Base-by-base conservation (phyloP, 2,329 filamentous ascomycete genomes). In the Fusarium pseudocircinatum region DNA sequence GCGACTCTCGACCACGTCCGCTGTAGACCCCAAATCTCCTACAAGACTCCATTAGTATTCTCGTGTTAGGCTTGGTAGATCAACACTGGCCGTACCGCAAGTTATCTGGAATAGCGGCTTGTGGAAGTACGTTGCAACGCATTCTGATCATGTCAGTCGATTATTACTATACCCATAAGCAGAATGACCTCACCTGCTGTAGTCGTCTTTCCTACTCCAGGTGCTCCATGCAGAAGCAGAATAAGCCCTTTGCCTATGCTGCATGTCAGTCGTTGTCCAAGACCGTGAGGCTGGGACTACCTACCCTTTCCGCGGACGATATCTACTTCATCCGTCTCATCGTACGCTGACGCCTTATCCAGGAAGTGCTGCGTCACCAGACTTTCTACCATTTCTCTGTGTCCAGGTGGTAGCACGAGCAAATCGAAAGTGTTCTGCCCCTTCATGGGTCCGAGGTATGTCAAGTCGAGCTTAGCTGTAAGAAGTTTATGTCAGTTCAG, bases 21-120 rank as follows among this genome's bases (percentile, higher is more conserved):
- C 67, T 2, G 46, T 69, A 1, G 44, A 49, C 0, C 61, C 61
- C 0, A 63, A 6, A 2, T 63, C 61, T 37, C 54, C 61, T 22
- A 15, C 0, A 14, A 3, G 4, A 0, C 2, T 2, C 3, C 11
- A 4, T n/a, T n/a, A n/a, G n/a, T n/a, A n/a, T n/a, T n/a, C n/a
- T n/a, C n/a, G n/a, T n/a, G n/a, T n/a, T n/a, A n/a, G n/a, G n/a
- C n/a, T n/a, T n/a, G n/a, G n/a, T n/a, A n/a, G n/a, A n/a, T n/a
- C n/a, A n/a, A n/a, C n/a, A n/a, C n/a, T n/a, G n/a, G n/a, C n/a
- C n/a, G n/a, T n/a, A n/a, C n/a, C n/a, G 34, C 34, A 70, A 2
- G 70, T 71, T 4, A 69, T 56, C 7, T 63, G 67, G 4, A 70
- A 68, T 0, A 74, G 6, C 0, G 72, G 67, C 4, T 63, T 65